Conservation (phyloP, 1,284 basidiomycete species). For the Boletus mariae region DNA sequence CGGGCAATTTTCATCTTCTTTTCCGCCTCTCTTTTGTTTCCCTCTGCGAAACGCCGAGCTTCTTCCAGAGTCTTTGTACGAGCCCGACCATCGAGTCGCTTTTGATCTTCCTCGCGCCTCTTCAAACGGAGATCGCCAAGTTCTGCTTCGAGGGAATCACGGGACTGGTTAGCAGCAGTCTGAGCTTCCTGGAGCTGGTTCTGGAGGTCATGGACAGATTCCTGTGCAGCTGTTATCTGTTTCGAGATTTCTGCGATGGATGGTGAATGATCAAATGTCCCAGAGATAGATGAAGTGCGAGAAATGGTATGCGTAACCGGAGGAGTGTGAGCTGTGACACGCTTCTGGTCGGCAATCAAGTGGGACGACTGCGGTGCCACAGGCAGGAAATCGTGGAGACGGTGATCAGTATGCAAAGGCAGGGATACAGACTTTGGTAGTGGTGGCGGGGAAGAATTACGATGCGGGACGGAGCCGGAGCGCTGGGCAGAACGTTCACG, state of each 20-base stretch:
- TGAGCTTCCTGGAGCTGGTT: constrained; percentile 75
- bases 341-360: constrained; percentile 35
- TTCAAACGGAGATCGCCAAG: constrained; percentile 71
- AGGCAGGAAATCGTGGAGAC: constrained; percentile 30
- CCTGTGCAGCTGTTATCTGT: constrained; percentile 70
- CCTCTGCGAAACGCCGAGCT: constrained; percentile 79
- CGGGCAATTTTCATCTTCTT: constrained; percentile 77
- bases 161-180: constrained; percentile 57
- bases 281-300: constrained; percentile 23
- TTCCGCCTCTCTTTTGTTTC: constrained; percentile 78
- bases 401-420: constrained; percentile 55
- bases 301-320: constrained; percentile 30
- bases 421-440: constrained; percentile 77
- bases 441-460: constrained; percentile 72
- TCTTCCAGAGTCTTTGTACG: constrained; percentile 86
- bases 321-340: constrained; percentile 34
- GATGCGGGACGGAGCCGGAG: constrained; percentile 34
- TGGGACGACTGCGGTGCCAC: constrained; percentile 36
- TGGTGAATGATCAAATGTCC: constrained; percentile 57
- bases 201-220: constrained; percentile 67
- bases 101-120: constrained; percentile 82
- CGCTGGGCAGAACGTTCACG: constrained; percentile 53
- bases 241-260: constrained; percentile 71
- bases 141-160: constrained; percentile 64
- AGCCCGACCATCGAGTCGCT: constrained; percentile 73